These are phyloP conservation scores for Sequoiadendron giganteum DNA, from an alignment of 75 land plant genomes.

Conservation along the genomic window DNA sequence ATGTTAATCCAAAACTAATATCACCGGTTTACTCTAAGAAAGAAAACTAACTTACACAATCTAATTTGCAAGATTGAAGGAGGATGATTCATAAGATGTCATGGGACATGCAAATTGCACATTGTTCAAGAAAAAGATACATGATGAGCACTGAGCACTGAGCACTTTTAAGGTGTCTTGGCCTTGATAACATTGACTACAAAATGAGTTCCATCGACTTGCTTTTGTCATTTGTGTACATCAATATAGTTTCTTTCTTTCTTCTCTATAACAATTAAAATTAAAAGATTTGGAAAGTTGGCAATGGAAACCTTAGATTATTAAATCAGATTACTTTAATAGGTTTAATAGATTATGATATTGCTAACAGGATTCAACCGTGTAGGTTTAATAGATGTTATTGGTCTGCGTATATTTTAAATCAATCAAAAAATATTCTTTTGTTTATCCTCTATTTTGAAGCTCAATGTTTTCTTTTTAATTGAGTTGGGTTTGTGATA, in stretches of 20 bases:
- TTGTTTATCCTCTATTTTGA: background rate
- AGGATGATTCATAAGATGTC: background rate
- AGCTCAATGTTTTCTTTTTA: background rate
- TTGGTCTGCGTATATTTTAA: background rate
- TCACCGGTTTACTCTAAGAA: background rate
- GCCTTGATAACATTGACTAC: background rate
- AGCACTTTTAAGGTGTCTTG: background rate
- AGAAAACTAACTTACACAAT: background rate
- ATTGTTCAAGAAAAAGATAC: background rate
- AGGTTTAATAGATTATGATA: background rate
- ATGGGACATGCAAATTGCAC: background rate
- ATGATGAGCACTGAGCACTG: background rate
- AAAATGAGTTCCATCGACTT: background rate
- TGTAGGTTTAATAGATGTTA: background rate
- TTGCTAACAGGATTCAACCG: no score
- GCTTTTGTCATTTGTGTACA: background rate
- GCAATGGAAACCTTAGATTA: background rate
- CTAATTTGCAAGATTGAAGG: background rate
- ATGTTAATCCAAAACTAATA: no score
- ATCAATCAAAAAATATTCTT: background rate
- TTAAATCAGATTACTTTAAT: background rate
- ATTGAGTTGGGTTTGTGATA: background rate
- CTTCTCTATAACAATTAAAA: background rate
- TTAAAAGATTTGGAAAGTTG: background rate
- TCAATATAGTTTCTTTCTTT: background rate